Conservation (phyloP, 2,329 filamentous ascomycete species). For the Aspergillus niger region DNA sequence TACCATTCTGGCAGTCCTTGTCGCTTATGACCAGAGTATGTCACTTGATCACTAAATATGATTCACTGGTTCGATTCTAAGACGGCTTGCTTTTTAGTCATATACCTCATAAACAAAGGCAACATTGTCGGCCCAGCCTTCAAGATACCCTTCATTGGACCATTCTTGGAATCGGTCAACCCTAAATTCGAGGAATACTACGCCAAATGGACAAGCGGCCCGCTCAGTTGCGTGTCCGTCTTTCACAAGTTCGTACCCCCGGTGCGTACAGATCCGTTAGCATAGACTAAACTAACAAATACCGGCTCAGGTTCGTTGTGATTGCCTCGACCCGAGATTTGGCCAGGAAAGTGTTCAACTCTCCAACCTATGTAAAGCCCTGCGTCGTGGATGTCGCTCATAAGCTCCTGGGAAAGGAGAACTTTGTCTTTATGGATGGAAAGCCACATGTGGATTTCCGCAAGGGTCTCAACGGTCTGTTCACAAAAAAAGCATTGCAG, state of each 20-base stretch:
- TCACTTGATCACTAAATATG: background rate
- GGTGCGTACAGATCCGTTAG: background rate
- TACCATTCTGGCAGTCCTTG: background rate
- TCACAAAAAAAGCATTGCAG: slow-evolving; percentile 81
- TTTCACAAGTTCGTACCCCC: slow-evolving; percentile 76
- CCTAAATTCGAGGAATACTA: slow-evolving; percentile 84
- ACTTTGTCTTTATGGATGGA: slow-evolving; percentile 92
- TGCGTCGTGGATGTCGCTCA: slow-evolving; percentile 85
- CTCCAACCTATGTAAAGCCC: slow-evolving; percentile 79
- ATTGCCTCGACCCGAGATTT: slow-evolving; percentile 88
- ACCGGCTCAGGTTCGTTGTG: slow-evolving; percentile 72
- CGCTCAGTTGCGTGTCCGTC: slow-evolving; percentile 87
- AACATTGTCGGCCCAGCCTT: slow-evolving; percentile 69
- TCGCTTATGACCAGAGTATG: slow-evolving; percentile 1
- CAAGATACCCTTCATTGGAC: slow-evolving; percentile 78
- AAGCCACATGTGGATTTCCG: slow-evolving; percentile 87
- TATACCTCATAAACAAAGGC: slow-evolving; percentile 69
- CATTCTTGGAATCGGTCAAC: slow-evolving; percentile 81
- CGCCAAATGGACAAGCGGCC: slow-evolving; percentile 82
- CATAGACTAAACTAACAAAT: background rate
- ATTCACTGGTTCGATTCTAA: background rate
- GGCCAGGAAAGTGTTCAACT: slow-evolving; percentile 89
- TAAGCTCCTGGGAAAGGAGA: slow-evolving; percentile 80
- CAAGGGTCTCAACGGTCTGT: slow-evolving; percentile 83
- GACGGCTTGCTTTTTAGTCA: slow-evolving; percentile 51